Conservation (phyloP, 768 basidiomycete species). For the Russula sp. region DNA sequence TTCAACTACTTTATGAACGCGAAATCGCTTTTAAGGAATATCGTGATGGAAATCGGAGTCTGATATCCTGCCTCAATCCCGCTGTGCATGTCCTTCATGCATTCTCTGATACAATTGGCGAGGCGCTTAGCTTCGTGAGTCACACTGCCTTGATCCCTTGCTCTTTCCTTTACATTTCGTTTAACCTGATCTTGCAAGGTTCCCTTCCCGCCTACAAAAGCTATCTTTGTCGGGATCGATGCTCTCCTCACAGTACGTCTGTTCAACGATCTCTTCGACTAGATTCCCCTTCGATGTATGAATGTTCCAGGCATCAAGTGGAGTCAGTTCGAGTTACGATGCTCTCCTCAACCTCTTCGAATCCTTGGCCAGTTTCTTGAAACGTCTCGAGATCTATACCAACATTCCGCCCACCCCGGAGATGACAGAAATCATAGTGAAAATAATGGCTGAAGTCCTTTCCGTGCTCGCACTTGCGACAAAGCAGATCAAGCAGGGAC, state of each 20-base stretch:
- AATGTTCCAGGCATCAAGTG: not conserved
- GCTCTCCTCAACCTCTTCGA: not conserved
- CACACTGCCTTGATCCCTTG: too few species aligned
- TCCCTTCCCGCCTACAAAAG: not conserved
- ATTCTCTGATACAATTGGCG: not conserved
- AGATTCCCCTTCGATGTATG: not conserved
- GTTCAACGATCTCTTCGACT: not conserved
- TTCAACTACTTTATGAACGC: not conserved
- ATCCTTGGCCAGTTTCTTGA: not conserved
- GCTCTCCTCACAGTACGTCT: not conserved
- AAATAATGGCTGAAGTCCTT: conserved; percentile 1
- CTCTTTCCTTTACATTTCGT: too few species aligned
- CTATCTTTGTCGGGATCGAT: not conserved
- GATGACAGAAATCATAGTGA: not conserved
- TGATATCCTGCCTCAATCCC: not conserved
- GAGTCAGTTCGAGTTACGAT: not conserved
- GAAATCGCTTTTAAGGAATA: not conserved
- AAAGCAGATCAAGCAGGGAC: not conserved
- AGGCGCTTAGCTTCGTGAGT: not conserved
- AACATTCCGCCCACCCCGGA: not conserved
- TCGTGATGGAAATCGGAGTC: not conserved
- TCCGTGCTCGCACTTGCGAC: not conserved
- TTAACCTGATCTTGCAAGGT: not conserved
- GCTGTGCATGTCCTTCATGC: not conserved
- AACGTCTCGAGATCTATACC: not conserved